Base-by-base conservation (phyloP, 2,329 filamentous ascomycete species). In the Domatiomyces catenatus region DNA sequence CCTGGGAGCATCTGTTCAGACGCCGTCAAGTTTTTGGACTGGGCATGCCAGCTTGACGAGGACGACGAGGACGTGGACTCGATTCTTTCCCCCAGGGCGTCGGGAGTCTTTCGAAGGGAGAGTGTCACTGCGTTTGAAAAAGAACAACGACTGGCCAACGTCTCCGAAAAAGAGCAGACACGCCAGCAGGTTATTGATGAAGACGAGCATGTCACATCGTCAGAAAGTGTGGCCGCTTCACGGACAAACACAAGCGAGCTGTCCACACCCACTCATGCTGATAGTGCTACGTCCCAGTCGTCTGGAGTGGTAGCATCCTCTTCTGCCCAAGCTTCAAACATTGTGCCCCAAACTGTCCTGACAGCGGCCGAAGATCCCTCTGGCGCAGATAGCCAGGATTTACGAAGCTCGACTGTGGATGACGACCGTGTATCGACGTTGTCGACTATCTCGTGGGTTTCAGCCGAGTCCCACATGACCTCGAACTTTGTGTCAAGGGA, bases 11-110 rank as follows among this genome's bases (percentile, higher is more conserved):
- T 94, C 59, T 76, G 86, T 22, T 74, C 74, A 43, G 88, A 94
- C 64, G 84, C 87, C 0, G 75, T 76, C 49, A 92, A 89, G 64
- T 93, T 94, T 58, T 64, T 92, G 12, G 77, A 87, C 51, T 94
- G 88, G 88, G 81, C 80, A 2, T 75, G 74, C 55, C 68, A 71
- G 28, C 70, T 71, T 50, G 69, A 74, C 8, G 67, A 73, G 39
- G 62, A 66, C 8, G 22, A 24, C 3, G 22, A 24, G 22, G 22
- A 24, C 3, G 22, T 3, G 22, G 22, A 66, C 19, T 8, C 53
- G 57, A 44, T 56, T 48, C 36, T 44, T 24, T 28, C 45, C 20
- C 48, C 49, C 17, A 49, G 49, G 24, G 55, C 52, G 18, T 8
- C 32, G 32, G 48, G 44, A n/a, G 32, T 24, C 39, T 42, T 44